phyloP scores from a whole-genome alignment of 257 asterid genomes.

The Solanum paucissectum region DNA sequence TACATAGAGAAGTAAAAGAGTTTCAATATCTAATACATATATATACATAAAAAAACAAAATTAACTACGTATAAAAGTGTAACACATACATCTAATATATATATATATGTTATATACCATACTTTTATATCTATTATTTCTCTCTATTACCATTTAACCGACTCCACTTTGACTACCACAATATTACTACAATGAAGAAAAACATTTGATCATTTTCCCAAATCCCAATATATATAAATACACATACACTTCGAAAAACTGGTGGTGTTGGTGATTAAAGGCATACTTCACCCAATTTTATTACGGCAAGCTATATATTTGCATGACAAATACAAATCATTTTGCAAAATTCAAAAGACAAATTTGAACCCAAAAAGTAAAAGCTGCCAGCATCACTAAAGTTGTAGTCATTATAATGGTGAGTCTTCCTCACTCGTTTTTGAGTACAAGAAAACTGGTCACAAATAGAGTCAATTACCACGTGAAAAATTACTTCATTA shows the following conservation, averaged over 20 bases:
- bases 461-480: background rate
- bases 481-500: background rate
- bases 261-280: background rate
- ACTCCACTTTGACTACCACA: background rate
- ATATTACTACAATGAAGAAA: background rate
- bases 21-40: background rate
- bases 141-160: background rate
- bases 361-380: background rate
- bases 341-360: background rate
- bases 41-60: too few species aligned
- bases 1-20: background rate
- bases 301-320: background rate
- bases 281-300: background rate
- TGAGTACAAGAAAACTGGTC: background rate
- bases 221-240: too few species aligned
- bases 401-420: background rate
- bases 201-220: background rate
- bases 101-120: too few species aligned
- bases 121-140: too few species aligned
- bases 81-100: too few species aligned
- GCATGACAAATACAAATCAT: background rate
- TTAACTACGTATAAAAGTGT: too few species aligned
- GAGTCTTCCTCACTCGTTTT: background rate
- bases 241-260: background rate
- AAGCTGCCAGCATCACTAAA: background rate